phyloP scores from a whole-genome alignment of 345 rosid species.

The Reutealis trisperma region DNA sequence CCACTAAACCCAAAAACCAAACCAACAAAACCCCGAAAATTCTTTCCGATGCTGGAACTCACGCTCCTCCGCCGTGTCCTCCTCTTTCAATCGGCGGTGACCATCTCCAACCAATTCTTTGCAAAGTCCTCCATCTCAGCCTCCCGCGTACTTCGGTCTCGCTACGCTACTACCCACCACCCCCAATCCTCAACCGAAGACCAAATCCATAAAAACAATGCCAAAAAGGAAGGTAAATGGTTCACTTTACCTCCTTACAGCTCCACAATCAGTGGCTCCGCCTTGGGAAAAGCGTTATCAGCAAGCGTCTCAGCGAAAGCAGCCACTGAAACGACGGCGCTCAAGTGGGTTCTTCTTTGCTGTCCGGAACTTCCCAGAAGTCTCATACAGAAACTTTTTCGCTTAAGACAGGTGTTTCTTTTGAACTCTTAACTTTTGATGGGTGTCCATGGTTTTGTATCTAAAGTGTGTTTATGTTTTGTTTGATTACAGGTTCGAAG shows the following conservation, averaged over 20 bases:
- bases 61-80: slow-evolving; percentile 37
- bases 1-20: background rate
- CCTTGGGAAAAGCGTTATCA: slow-evolving; percentile 49
- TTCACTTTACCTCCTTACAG: slow-evolving; percentile 67
- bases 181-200: background rate
- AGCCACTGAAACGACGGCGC: slow-evolving; percentile 53
- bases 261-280: slow-evolving; percentile 42
- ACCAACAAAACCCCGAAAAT: background rate
- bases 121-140: background rate
- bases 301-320: slow-evolving; percentile 15
- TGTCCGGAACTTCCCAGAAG: slow-evolving; percentile 84
- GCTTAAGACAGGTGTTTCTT: slow-evolving; percentile 70
- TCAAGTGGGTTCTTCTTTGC: slow-evolving; percentile 81
- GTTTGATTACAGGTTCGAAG: slow-evolving; percentile 61
- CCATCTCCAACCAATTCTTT: slow-evolving; percentile 2
- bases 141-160: slow-evolving; percentile 19
- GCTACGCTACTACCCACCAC: slow-evolving; percentile 15
- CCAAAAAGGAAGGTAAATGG: slow-evolving; percentile 52
- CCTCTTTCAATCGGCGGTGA: slow-evolving; percentile 24
- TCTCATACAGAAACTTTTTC: slow-evolving; percentile 85
- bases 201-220: background rate
- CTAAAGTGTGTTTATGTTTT: background rate
- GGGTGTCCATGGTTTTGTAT: background rate
- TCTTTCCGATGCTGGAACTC: slow-evolving; percentile 11
- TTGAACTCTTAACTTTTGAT: background rate